These are phyloP conservation scores for Nothopassalora personata DNA, from an alignment of 2,329 filamentous ascomycete species.

Conservation along the genomic window DNA sequence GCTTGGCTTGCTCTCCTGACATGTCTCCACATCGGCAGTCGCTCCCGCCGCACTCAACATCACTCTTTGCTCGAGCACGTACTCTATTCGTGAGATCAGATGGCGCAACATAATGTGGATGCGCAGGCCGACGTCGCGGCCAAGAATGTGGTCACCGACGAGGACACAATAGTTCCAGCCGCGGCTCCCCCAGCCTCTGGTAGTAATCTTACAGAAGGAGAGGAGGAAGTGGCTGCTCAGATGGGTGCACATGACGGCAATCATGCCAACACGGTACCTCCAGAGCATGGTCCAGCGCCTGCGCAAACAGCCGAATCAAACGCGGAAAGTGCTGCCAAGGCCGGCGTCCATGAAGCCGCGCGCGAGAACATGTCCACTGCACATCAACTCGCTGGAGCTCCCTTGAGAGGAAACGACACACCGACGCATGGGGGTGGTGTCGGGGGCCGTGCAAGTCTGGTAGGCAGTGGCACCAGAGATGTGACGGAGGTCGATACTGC, in stretches of 20 bases:
- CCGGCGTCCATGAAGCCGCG: slow-evolving; percentile 41
- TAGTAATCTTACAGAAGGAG: not conserved
- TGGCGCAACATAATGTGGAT: not conserved
- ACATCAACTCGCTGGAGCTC: slow-evolving; percentile 36
- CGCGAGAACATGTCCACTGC: slow-evolving; percentile 43
- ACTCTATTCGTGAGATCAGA: slow-evolving; percentile 1
- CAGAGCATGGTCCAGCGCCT: not conserved
- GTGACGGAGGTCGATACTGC: not conserved
- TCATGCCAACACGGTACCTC: not conserved
- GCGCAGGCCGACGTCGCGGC: not conserved
- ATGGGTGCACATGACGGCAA: not conserved
- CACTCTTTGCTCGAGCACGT: not conserved
- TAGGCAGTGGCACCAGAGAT: slow-evolving; percentile 3
- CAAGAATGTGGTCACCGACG: not conserved
- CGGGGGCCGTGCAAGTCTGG: slow-evolving; percentile 7
- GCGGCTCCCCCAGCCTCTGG: slow-evolving; percentile 7
- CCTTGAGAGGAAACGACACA: slow-evolving; percentile 28
- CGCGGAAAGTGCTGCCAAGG: slow-evolving; percentile 28
- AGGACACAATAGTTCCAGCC: not conserved
- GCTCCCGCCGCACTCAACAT: not conserved
- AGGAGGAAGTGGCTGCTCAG: not conserved
- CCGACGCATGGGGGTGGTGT: slow-evolving; percentile 21
- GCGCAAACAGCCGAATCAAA: slow-evolving; percentile 38
- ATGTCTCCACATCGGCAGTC: not conserved
- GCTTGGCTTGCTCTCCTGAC: not conserved